phyloP scores from a whole-genome alignment of 768 basidiomycete species.

The Russula sp. region DNA sequence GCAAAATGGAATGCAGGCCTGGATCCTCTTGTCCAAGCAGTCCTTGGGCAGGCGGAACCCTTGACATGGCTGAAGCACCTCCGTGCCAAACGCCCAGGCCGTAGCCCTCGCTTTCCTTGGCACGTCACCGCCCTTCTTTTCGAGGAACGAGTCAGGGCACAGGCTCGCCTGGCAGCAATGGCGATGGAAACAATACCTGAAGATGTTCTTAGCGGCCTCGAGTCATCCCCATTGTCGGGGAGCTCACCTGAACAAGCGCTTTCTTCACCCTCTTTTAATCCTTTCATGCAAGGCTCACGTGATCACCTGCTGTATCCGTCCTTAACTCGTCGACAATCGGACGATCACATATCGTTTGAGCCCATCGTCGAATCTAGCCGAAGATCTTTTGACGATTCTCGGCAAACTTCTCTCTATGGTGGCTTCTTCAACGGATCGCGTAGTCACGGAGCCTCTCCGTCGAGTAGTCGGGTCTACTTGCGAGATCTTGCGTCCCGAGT shows the following conservation, averaged over 20 bases:
- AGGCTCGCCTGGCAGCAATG: conserved; percentile 39
- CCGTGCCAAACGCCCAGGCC: conserved; percentile 46
- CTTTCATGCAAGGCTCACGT: not conserved
- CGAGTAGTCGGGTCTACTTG: conserved; percentile 44
- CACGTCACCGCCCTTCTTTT: conserved; percentile 65
- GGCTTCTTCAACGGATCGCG: conserved; percentile 40
- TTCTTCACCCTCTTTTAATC: conserved; percentile 14
- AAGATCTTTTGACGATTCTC: conserved; percentile 46
- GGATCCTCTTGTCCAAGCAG: conserved; percentile 45
- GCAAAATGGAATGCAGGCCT: conserved; percentile 61
- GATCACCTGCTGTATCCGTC: conserved; percentile 26
- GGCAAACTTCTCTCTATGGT: conserved; percentile 39
- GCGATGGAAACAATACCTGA: conserved; percentile 49
- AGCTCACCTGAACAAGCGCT: conserved; percentile 19
- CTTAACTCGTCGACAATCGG: conserved; percentile 36
- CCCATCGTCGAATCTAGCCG: conserved; percentile 49
- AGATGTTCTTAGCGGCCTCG: conserved; percentile 32
- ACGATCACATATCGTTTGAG: conserved; percentile 55
- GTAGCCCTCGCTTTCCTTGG: conserved; percentile 48
- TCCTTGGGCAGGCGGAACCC: conserved; percentile 64
- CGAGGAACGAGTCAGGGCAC: conserved; percentile 59
- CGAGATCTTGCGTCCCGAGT: conserved; percentile 40
- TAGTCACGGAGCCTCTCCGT: conserved; percentile 41
- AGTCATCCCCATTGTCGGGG: conserved; percentile 22
- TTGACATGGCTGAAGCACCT: conserved; percentile 71